Conservation (phyloP, 2,329 filamentous ascomycete genomes). For the Colletotrichum simmondsii region DNA sequence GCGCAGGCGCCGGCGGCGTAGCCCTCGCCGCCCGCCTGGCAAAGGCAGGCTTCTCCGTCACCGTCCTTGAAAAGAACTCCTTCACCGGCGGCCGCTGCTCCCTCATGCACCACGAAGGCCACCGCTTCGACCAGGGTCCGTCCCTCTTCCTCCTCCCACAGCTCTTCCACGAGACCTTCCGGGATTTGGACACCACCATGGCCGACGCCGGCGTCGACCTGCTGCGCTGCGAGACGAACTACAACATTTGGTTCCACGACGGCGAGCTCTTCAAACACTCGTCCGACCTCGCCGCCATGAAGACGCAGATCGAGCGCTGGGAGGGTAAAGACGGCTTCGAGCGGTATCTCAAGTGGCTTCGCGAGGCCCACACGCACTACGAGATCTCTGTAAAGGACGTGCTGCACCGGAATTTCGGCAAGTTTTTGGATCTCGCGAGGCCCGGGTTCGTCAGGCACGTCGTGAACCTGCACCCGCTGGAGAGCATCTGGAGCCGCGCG, state of each 20-base stretch:
- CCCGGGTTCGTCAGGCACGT: constrained; percentile 69
- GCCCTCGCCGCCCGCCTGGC: constrained; percentile 78
- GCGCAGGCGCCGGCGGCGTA: constrained; percentile 76
- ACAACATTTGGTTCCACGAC: constrained; percentile 79
- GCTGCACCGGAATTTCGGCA: constrained; percentile 74
- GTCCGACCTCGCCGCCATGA: constrained; percentile 78
- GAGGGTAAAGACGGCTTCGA: constrained; percentile 78
- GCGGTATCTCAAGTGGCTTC: constrained; percentile 74
- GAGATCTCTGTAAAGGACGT: constrained; percentile 75
- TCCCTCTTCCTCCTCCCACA: constrained; percentile 78
- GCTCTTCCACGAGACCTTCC: constrained; percentile 76
- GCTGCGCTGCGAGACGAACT: constrained; percentile 80
- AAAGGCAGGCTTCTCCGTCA: constrained; percentile 77
- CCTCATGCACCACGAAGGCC: constrained; percentile 68
- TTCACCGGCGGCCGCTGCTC: constrained; percentile 80
- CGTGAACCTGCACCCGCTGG: constrained; percentile 74
- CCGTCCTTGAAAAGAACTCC: constrained; percentile 80
- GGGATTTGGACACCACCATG: constrained; percentile 74
- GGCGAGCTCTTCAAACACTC: constrained; percentile 71
- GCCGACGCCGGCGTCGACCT: constrained; percentile 74
- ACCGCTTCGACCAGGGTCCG: constrained; percentile 82
- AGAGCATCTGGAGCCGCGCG: constrained; percentile 75
- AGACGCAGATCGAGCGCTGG: constrained; percentile 76
- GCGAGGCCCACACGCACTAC: constrained; percentile 76
- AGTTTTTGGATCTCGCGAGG: constrained; percentile 65